Conservation (phyloP, 176 grass and related monocot genomes). For the Phragmites australis region DNA sequence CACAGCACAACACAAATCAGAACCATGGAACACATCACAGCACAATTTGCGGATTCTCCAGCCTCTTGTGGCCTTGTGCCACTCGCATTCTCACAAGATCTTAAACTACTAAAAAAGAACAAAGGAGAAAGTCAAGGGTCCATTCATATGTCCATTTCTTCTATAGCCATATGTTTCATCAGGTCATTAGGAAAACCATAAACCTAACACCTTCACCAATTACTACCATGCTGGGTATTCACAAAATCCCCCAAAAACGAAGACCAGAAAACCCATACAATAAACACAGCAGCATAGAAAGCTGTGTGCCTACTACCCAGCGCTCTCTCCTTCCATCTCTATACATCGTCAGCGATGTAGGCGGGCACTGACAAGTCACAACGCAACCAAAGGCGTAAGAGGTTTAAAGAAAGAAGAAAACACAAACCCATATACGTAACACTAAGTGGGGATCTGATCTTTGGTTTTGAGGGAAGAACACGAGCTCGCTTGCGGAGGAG, state of each 20-base stretch:
- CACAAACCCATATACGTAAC: conserved; percentile 53
- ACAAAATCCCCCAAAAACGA: conserved; percentile 2
- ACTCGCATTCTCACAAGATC: not conserved
- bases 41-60: not conserved
- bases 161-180: conserved; percentile 46
- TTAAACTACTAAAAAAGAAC: no score
- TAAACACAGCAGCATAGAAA: conserved; percentile 14
- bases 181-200: conserved; percentile 42
- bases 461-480: not conserved
- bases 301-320: conserved; percentile 18
- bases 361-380: conserved; percentile 34
- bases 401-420: conserved; percentile 59
- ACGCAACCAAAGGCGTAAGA: conserved; percentile 23
- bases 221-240: conserved; percentile 24
- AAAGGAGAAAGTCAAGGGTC: not conserved
- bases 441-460: conserved; percentile 38
- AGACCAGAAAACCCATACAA: conserved; percentile 25
- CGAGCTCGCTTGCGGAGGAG: not conserved
- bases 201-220: conserved; percentile 30
- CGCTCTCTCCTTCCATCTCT: conserved; percentile 26
- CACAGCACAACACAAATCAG: not conserved
- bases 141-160: conserved; percentile 49
- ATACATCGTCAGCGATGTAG: conserved; percentile 38
- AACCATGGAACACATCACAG: not conserved
- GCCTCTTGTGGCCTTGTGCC: not conserved